Base-by-base conservation (phyloP, 2,329 filamentous ascomycete species). In the Fonsecaea monophora region DNA sequence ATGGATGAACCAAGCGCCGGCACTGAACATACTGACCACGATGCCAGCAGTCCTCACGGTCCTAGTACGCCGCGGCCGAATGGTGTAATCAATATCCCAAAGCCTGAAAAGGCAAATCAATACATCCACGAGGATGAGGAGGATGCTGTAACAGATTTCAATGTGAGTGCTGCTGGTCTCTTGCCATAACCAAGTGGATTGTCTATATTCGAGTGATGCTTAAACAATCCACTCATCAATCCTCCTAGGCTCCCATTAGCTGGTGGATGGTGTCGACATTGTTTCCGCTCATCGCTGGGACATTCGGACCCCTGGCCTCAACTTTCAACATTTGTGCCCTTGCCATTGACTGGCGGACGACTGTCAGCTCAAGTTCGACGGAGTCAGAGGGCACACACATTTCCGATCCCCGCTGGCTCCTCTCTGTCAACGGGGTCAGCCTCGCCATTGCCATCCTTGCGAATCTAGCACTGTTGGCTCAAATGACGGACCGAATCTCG, bases 221-320 rank as follows among this genome's bases (percentile, higher is more conserved):
- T 42, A 1, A n/a, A 4, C 13, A 42, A 6, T 4, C 4, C 13
- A 8, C 30, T 35, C 25, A 21, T 10, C 18, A 7, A 58, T 2
- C 6, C 9, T 13, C 25, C 1, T 15, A 58, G 55, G 55, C 55
- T 58, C 55, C 55, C 10, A 58, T 58, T 10, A 58, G 55, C 42
- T 58, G 55, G 55, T 58, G 55, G 55, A 38, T 58, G 2, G 8
- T 58, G 18, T 58, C 55, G 5, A 58, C 55, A 9, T 12, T 59
- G 9, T 59, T 59, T 18, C 56, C 56, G 5, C 37, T 59, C 7
- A 42, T 59, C 4, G 56, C 56, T 40, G 58, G 64, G 42, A 79
- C 77, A 1, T 78, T 80, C 53, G 78, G 78, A 0, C 78, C 78
- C 15, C 73, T 79, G 30, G 77, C 78, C 35, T 77, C 70, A 60